Conservation (phyloP, 306 rosid species). For the Quercus wislizeni region DNA sequence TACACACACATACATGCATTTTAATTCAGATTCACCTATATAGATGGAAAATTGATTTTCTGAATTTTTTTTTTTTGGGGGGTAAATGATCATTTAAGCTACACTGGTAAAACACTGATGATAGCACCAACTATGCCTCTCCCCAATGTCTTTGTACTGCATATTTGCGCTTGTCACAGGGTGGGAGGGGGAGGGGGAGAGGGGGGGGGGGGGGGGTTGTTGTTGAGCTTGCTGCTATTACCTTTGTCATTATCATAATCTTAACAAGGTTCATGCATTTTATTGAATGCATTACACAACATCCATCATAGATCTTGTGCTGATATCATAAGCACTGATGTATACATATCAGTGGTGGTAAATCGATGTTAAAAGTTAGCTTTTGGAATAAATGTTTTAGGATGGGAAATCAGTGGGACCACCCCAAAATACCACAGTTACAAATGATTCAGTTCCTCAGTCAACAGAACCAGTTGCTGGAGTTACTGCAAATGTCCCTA, state of each 20-base stretch:
- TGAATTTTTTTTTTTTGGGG: not conserved
- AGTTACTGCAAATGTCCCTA: constrained; percentile 27
- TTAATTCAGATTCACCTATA: not conserved
- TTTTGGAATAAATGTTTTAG: constrained; percentile 35
- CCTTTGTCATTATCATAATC: not conserved
- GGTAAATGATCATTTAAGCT: not conserved
- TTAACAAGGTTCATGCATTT: not conserved
- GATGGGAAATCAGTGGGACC: constrained; percentile 46
- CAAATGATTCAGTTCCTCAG: constrained; percentile 40
- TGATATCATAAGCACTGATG: not conserved
- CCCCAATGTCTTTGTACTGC: not conserved
- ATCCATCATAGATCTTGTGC: not conserved
- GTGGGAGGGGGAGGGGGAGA: not conserved
- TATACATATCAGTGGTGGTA: not conserved
- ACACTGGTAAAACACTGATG: not conserved
- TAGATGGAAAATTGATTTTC: not conserved
- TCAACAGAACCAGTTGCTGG: constrained; percentile 41
- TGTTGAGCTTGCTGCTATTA: not conserved
- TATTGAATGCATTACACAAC: not conserved
- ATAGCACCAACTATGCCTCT: not conserved
- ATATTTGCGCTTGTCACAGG: not conserved
- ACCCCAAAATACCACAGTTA: constrained; percentile 32
- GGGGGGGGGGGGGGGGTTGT: too few relatives aligned
- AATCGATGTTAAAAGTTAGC: constrained; percentile 10
- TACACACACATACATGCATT: not conserved